Base-by-base conservation (phyloP, 257 asterid species). In the Nicotiana benthamiana region DNA sequence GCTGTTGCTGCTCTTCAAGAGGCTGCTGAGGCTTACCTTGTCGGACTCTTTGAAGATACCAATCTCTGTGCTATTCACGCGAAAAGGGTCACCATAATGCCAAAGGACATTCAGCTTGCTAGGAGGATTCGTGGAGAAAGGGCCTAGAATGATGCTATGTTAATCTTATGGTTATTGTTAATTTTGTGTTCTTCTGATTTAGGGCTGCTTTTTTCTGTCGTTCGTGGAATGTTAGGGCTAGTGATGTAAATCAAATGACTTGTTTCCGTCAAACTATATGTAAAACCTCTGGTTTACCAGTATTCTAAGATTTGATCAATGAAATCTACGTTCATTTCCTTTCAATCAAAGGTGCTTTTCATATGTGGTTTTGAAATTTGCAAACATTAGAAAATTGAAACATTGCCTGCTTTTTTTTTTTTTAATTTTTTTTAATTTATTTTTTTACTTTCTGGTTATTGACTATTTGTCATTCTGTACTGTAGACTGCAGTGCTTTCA, bases 61-160 rank as follows among this genome's bases (percentile, higher is more conserved):
- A 26, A 26, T 26, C 27, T 26, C 27, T 26, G 27, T 26, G 27
- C 27, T 2, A 26, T 26, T 26, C 27, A 26, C 27, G 27, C 27
- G 27, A 26, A 26, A 2, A 26, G 27, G 27, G 96, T 91, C 12
- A 91, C 94, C 26, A 89, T 90, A 1, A 91, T 91, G 95, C 95
- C 95, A 0, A 91, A 91, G 86, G 95, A 91, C n/a, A 91, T 91
- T 15, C 93, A 91, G 81, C 89, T 91, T 32, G 95, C 93, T 1
- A 84, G 95, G 82, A 89, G 93, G 79, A 91, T 91, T 17, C 80
- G 93, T 22, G 93, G 95, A 8, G 93, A 91, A 83, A 84, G 95
- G 40, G 93, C 93, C 70, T 91, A 84, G 80, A 3, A 5, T 12
- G 54, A 9, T 65, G 75, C n/a, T n/a, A n/a, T n/a, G n/a, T n/a